These are phyloP conservation scores for Trametes sp. DNA, from an alignment of 1,284 basidiomycete species.

Conservation along the genomic window DNA sequence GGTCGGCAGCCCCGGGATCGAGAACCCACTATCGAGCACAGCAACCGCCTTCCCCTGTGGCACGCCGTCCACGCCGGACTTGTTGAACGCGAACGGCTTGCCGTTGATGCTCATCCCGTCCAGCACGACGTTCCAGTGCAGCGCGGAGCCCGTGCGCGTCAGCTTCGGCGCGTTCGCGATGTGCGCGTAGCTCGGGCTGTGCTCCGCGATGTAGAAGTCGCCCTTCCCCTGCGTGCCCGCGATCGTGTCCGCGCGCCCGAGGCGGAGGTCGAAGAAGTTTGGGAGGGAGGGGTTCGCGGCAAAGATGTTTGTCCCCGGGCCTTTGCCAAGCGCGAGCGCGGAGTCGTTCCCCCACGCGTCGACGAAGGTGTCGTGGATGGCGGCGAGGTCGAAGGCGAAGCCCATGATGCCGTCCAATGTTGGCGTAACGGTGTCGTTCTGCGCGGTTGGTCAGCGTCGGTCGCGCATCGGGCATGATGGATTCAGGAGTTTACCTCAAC, in stretches of 20 bases:
- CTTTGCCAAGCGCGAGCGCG: slow-evolving; percentile 28
- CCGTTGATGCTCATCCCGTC: slow-evolving; percentile 41
- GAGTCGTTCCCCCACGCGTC: not conserved
- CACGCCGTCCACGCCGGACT: slow-evolving; percentile 33
- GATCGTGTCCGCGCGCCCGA: slow-evolving; percentile 34
- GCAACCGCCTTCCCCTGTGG: slow-evolving; percentile 39
- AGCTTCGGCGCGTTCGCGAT: slow-evolving; percentile 37
- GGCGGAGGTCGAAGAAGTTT: slow-evolving; percentile 36
- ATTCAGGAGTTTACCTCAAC: no score
- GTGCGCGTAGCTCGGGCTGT: slow-evolving; percentile 30
- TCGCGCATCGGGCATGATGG: no score
- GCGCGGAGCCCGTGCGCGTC: slow-evolving; percentile 53
- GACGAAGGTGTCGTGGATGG: not conserved
- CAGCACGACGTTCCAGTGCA: slow-evolving; percentile 40
- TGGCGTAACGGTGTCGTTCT: no score
- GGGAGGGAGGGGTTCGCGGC: not conserved
- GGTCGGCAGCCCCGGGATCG: slow-evolving; percentile 38
- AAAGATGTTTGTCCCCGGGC: not conserved
- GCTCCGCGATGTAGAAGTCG: slow-evolving; percentile 40
- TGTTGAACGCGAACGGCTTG: slow-evolving; percentile 36
- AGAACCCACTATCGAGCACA: slow-evolving; percentile 43
- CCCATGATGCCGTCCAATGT: not conserved
- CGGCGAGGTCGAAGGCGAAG: not conserved
- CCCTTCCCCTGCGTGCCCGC: slow-evolving; percentile 29
- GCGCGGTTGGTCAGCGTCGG: no score